Base-by-base conservation (phyloP, 108 stramenopile genomes). In the Fragilariopsis cylindrus region DNA sequence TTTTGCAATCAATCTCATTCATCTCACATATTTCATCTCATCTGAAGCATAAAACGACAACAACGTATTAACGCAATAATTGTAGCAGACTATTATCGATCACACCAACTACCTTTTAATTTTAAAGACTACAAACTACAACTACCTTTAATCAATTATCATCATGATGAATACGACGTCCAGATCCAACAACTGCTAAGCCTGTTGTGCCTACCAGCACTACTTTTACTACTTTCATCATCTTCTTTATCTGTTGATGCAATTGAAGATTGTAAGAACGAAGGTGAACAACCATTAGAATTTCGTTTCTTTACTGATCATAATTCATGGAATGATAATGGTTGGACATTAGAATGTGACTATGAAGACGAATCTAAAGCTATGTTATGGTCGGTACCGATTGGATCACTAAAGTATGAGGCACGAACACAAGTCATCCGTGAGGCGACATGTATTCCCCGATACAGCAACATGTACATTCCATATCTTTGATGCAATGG, bases 291-390 rank as follows among this genome's bases (percentile, higher is more conserved):
- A 43, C 49, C 49, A 3, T 40, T 68, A 16, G 67, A 68, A 68
- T 68, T 68, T n/a, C 67, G 67, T 39, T 68, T 68, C 49, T 68
- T 68, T 18, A 68, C 67, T 19, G 67, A 68, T 44, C 39, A n/a
- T 39, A 48, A 52, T 3, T 68, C 67, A 15, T 68, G 39, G 18
- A 50, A 50, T 1, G 67, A 68, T 48, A 68, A 68, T 21, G 67
- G 67, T 4, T 68, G 67, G 67, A 68, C 19, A 16, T 44, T 68
- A 5, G 67, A 68, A 48, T 68, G 67, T 52, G 48, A 68, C 16
- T 18, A 19, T n/a, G 63, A 30, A 3, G 67, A 68, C 39, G 67
- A 19, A 12, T 39, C 18, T 48, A 48, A n/a, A 5, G 13, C n/a
- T 21, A 41, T 52, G 11, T 13, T 68, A 4, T 68, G 67, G 67